phyloP scores from a whole-genome alignment of 2,329 filamentous ascomycete species.

The Coniella lustricola region DNA sequence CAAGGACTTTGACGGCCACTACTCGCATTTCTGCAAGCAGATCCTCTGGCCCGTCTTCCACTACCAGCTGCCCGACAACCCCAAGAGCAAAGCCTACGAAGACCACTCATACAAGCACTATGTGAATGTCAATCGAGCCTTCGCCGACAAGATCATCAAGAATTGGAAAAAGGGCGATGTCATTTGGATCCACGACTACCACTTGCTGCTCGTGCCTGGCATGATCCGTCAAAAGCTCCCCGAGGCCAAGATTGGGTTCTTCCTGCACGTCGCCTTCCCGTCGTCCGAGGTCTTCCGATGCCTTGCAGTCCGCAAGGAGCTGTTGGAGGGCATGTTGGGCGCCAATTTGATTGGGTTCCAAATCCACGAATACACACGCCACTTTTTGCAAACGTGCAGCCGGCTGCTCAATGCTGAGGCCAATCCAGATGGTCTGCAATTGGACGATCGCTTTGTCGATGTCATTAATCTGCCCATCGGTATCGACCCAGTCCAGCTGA shows the following conservation, averaged over 20 bases:
- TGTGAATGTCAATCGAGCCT: slow-evolving; percentile 83
- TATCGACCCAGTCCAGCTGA: slow-evolving; percentile 75
- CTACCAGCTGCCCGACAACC: slow-evolving; percentile 95
- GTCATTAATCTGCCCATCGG: slow-evolving; percentile 82
- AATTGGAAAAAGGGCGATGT: slow-evolving; percentile 91
- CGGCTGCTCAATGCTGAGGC: slow-evolving; percentile 86
- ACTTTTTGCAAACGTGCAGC: slow-evolving; percentile 94
- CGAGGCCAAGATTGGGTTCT: slow-evolving; percentile 93
- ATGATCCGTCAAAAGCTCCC: slow-evolving; percentile 89
- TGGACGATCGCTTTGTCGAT: slow-evolving; percentile 90
- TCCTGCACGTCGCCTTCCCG: slow-evolving; percentile 89
- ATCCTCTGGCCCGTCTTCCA: slow-evolving; percentile 98
- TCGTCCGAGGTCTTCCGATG: slow-evolving; percentile 95
- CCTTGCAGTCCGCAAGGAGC: slow-evolving; percentile 74
- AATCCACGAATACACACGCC: slow-evolving; percentile 84
- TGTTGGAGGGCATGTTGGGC: slow-evolving; percentile 87
- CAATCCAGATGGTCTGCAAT: slow-evolving; percentile 76
- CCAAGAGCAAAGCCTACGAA: slow-evolving; percentile 96
- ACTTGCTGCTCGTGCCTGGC: slow-evolving; percentile 77
- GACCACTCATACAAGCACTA: slow-evolving; percentile 97
- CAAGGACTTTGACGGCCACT: slow-evolving; percentile 90
- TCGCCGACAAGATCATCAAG: slow-evolving; percentile 82
- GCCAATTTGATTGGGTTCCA: slow-evolving; percentile 92
- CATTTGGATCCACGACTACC: slow-evolving; percentile 95
- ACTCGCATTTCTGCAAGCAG: slow-evolving; percentile 94